phyloP scores from a whole-genome alignment of 768 basidiomycete genomes.

The Phanerochaete sordida region DNA sequence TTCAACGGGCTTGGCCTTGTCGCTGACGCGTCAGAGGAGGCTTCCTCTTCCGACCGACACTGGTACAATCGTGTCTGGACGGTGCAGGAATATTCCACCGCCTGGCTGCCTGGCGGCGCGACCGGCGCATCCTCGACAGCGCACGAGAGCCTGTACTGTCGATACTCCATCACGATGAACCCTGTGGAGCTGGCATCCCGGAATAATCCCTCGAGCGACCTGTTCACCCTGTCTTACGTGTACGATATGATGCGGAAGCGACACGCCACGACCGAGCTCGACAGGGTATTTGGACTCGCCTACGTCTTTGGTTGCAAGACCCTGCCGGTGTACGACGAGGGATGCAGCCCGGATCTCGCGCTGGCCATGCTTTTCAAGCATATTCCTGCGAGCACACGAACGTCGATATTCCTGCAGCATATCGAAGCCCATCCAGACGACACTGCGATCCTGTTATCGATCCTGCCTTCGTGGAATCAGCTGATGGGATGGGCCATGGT shows the following conservation, averaged over 20 bases:
- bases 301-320: not conserved
- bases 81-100: not conserved
- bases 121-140: not conserved
- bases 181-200: not conserved
- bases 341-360: not conserved
- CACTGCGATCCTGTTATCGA: no score
- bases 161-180: not conserved
- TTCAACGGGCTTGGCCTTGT: not conserved
- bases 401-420: no score
- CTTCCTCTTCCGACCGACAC: not conserved
- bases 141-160: not conserved
- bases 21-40: not conserved
- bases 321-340: not conserved
- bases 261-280: not conserved
- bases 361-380: not conserved
- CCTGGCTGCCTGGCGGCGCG: not conserved
- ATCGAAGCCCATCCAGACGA: no score
- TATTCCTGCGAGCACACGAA: no score
- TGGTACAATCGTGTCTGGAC: conserved; percentile 1
- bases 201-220: not conserved
- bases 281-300: not conserved
- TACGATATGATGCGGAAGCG: not conserved
- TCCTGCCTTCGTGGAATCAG: no score
- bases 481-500: no score
- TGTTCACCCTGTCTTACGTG: not conserved